Conservation (phyloP, 148 eudicot genomes). For the Talinum fruticosum region DNA sequence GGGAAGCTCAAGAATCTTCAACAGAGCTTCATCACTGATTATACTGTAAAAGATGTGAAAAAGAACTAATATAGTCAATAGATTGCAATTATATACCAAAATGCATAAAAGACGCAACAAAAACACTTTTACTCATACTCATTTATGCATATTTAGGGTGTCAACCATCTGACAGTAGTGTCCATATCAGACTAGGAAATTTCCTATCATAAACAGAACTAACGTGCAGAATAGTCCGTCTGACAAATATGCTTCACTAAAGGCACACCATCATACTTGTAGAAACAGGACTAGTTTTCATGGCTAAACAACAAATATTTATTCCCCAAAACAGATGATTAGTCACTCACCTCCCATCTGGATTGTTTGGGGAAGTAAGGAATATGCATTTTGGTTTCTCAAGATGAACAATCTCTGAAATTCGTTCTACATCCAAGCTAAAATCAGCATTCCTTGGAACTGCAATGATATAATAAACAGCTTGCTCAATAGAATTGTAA, state of each 20-base stretch:
- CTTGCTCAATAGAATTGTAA: neutral
- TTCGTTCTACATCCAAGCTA: slow-evolving; percentile 72
- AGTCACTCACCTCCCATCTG: slow-evolving; percentile 84
- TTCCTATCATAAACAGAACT: too few species aligned
- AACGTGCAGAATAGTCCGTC: too few species aligned
- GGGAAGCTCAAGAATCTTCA: slow-evolving; percentile 77
- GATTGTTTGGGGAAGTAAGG: slow-evolving; percentile 94
- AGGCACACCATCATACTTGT: too few species aligned
- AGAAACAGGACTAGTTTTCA: too few species aligned
- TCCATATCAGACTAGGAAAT: too few species aligned
- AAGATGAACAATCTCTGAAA: slow-evolving; percentile 55
- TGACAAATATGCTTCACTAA: too few species aligned
- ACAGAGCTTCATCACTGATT: slow-evolving; percentile 66
- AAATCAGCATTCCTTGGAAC: slow-evolving; percentile 82
- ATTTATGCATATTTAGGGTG: too few species aligned
- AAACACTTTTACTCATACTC: too few species aligned
- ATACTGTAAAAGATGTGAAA: slow-evolving; percentile 46
- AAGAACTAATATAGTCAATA: slow-evolving; percentile 10
- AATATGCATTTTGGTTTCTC: slow-evolving; percentile 96
- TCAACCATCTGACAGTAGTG: too few species aligned
- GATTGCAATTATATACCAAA: neutral
- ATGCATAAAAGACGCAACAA: too few species aligned
- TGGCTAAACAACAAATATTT: neutral
- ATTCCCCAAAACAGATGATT: neutral
- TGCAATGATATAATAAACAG: slow-evolving; percentile 26